Conservation (phyloP, 192 early-diverging fungal genomes). For the Coemansia aciculifera region DNA sequence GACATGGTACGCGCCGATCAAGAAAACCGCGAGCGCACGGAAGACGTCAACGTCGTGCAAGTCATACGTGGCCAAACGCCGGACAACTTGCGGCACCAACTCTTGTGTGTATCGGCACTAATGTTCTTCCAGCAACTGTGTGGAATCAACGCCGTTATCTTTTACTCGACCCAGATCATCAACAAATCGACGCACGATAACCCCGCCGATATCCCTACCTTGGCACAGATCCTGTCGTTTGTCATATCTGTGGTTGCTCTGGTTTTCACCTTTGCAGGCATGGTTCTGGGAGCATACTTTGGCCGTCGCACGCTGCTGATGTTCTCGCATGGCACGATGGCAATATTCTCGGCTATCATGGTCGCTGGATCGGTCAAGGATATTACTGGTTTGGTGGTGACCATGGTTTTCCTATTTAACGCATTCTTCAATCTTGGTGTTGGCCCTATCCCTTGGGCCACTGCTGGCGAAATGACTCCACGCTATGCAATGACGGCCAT, state of each 20-base stretch:
- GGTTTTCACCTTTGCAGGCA: slow-evolving; percentile 46
- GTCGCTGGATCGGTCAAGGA: slow-evolving; percentile 63
- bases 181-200: slow-evolving; percentile 51
- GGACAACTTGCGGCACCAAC: slow-evolving; percentile 60
- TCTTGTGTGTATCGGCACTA: slow-evolving; percentile 63
- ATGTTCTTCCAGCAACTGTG: slow-evolving; percentile 81
- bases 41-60: slow-evolving; percentile 52
- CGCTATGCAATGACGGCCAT: slow-evolving; percentile 72
- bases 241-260: slow-evolving; percentile 54
- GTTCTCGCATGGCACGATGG: slow-evolving; percentile 64
- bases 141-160: slow-evolving; percentile 85
- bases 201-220: slow-evolving; percentile 53
- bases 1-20: slow-evolving; percentile 60
- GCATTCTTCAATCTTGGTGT: slow-evolving; percentile 70
- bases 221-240: slow-evolving; percentile 53
- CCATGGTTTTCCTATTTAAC: slow-evolving; percentile 73
- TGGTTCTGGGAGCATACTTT: slow-evolving; percentile 65
- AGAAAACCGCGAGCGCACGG: slow-evolving; percentile 42
- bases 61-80: slow-evolving; percentile 59
- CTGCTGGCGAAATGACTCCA: slow-evolving; percentile 75
- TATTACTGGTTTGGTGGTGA: slow-evolving; percentile 60
- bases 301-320: slow-evolving; percentile 75
- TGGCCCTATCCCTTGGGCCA: slow-evolving; percentile 81
- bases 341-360: slow-evolving; percentile 61
- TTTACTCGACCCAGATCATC: slow-evolving; percentile 87